Conservation (phyloP, 2,329 filamentous ascomycete species). For the Cryphonectria naterciae region DNA sequence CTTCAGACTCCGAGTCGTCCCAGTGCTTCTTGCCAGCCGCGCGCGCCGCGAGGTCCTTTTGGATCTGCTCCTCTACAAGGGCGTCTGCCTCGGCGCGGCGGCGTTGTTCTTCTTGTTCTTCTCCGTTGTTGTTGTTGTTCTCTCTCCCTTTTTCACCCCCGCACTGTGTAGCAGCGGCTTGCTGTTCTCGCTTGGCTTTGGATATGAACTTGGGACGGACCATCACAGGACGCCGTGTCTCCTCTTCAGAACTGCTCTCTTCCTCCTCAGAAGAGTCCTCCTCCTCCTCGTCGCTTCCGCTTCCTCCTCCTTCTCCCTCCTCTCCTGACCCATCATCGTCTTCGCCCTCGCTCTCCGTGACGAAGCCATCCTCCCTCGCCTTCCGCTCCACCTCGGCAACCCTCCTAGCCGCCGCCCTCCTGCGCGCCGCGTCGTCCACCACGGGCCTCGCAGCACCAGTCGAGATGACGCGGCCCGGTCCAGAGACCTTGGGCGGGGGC, state of each 20-base stretch:
- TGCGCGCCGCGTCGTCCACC: slow-evolving; percentile 51
- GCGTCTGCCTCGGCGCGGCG: slow-evolving; percentile 76
- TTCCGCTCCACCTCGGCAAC: slow-evolving; percentile 50
- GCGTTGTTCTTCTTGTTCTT: slow-evolving; percentile 60
- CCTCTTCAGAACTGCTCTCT: slow-evolving; percentile 59
- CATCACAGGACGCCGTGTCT: slow-evolving; percentile 60
- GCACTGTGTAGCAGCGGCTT: neutral
- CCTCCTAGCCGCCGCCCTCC: slow-evolving; percentile 50
- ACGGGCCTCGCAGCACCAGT: slow-evolving; percentile 49
- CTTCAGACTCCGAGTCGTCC: slow-evolving; percentile 70
- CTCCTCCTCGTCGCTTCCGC: slow-evolving; percentile 38
- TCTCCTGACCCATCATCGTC: slow-evolving; percentile 39
- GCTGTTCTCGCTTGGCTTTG: slow-evolving; percentile 45
- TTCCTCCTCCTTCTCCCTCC: slow-evolving; percentile 41
- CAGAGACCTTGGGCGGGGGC: slow-evolving; percentile 61
- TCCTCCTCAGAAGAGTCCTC: slow-evolving; percentile 44
- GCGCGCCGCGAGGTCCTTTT: slow-evolving; percentile 76
- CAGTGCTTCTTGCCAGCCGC: slow-evolving; percentile 81
- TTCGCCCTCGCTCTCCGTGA: slow-evolving; percentile 58
- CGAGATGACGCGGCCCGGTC: slow-evolving; percentile 60
- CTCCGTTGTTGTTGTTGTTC: slow-evolving; percentile 40
- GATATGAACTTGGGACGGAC: slow-evolving; percentile 67
- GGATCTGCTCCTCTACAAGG: slow-evolving; percentile 86
- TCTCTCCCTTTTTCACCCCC: slow-evolving; percentile 33
- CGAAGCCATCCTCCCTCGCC: slow-evolving; percentile 65